phyloP scores from a whole-genome alignment of 768 basidiomycete species.

The Xerocomus potaroensis region DNA sequence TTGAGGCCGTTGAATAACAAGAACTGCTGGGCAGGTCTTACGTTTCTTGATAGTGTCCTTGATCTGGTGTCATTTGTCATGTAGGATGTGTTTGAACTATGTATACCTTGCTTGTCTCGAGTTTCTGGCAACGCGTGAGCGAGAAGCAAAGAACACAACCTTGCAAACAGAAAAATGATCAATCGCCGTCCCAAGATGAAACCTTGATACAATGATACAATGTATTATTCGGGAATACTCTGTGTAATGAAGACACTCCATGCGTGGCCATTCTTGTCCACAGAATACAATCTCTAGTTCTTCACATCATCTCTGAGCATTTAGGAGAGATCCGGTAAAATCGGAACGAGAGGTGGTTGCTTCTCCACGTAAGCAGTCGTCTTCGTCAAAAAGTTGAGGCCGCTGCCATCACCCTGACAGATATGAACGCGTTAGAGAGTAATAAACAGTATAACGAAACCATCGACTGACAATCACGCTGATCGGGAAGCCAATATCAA shows the following conservation, averaged over 20 bases:
- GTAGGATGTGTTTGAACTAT: background rate
- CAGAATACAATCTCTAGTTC: too few species aligned
- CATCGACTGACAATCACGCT: background rate
- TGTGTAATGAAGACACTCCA: too few species aligned
- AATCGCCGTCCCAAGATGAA: background rate
- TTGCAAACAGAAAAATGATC: background rate
- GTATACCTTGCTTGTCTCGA: too few species aligned
- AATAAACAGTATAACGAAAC: background rate
- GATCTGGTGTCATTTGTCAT: too few species aligned
- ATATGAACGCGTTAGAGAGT: background rate
- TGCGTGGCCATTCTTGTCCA: too few species aligned
- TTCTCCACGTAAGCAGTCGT: background rate
- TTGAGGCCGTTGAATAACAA: background rate
- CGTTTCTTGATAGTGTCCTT: background rate
- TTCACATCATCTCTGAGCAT: too few species aligned
- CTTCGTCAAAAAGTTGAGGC: background rate
- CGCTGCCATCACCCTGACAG: background rate
- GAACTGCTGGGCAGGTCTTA: background rate
- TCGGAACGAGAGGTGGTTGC: background rate
- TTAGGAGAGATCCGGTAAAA: background rate
- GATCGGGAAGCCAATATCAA: background rate
- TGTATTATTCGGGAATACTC: too few species aligned
- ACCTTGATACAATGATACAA: background rate
- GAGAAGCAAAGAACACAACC: too few species aligned
- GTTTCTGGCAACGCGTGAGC: too few species aligned